Evolutionary conservation across 805 yeast genomes (phyloP), one percentile per base, ranked within the genome.

Genomic region (Cyberlindnera mycetangii): DNA sequence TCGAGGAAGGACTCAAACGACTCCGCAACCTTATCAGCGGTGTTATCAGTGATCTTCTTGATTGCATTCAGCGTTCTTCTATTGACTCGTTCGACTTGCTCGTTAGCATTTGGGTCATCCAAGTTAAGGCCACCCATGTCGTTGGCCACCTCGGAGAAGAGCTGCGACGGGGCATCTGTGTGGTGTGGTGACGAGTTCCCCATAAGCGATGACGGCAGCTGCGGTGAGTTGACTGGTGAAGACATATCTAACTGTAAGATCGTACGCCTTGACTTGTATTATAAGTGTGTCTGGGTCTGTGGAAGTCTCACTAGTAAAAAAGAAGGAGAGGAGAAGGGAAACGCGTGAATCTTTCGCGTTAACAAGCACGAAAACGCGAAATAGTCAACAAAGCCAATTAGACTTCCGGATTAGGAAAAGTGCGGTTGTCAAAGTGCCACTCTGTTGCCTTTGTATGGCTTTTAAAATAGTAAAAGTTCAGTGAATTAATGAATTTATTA

Each of bases 1-100:
- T 81, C 85, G 44, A 92, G 66, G 59, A 92, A 92, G 52, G 75
- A 79, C 62, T 90, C 96, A 63, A 93, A 92, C 14, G 90, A 81
- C 64, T 89, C 96, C 35, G 92, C 78, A 15, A 93, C 97, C 55
- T 88, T 88, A 61, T 90, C 97, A 47, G 96, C 97, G 3, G 97
- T 89, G 37, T 81, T 79, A 68, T 93, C 99, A 21, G 79, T 79
- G 21, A 93, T 96, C 60, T 85, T 88, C 21, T 95, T 89, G 42
- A 92, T 87, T 21, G 81, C 80, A 47, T 78, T 72, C 47, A 83
- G 69, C 48, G 78, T 76, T 58, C 83, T 75, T 67, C 85, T 74
- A 56, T 75, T 67, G 48, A 71, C 59, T 24, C 67, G 53, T 19
- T 64, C 62, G 1, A 57, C 45, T 18, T 17, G 51, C 4, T 32